These are phyloP conservation scores for Eimeria sp. DNA, from an alignment of 169 alveolate genomes.

Conservation along the genomic window DNA sequence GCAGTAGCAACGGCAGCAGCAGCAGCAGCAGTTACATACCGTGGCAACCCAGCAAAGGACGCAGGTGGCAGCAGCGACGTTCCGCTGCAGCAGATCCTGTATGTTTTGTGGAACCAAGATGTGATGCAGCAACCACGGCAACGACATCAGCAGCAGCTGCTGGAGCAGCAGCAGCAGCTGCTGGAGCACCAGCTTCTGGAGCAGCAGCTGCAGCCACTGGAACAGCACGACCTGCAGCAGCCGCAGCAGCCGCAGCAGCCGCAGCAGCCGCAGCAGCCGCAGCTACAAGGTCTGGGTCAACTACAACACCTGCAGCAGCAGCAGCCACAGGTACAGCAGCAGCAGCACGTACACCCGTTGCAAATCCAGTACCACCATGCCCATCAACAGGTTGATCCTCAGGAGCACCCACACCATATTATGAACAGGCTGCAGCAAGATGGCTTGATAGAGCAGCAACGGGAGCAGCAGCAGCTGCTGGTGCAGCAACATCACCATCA, in stretches of 20 bases:
- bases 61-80: not conserved
- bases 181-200: slow-evolving; percentile 31
- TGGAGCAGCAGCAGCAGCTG: slow-evolving; percentile 11
- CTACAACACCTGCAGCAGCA: not conserved
- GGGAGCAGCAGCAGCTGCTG: slow-evolving; percentile 13
- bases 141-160: slow-evolving; percentile 19
- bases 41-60: not conserved
- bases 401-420: not conserved
- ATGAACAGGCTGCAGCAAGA: not conserved
- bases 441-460: not conserved
- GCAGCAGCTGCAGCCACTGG: slow-evolving; percentile 4
- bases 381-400: not conserved
- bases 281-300: not conserved
- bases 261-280: not conserved
- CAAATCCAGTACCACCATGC: not conserved
- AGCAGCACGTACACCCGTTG: not conserved
- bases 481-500: slow-evolving; percentile 36
- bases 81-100: not conserved
- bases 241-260: not conserved
- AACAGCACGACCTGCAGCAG: not conserved
- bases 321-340: slow-evolving; percentile 23
- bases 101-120: not conserved
- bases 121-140: slow-evolving; percentile 43
- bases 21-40: not conserved
- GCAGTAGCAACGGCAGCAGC: not conserved